These are phyloP conservation scores for Solanum phureja DNA, from an alignment of 257 asterid genomes.

Conservation along the genomic window DNA sequence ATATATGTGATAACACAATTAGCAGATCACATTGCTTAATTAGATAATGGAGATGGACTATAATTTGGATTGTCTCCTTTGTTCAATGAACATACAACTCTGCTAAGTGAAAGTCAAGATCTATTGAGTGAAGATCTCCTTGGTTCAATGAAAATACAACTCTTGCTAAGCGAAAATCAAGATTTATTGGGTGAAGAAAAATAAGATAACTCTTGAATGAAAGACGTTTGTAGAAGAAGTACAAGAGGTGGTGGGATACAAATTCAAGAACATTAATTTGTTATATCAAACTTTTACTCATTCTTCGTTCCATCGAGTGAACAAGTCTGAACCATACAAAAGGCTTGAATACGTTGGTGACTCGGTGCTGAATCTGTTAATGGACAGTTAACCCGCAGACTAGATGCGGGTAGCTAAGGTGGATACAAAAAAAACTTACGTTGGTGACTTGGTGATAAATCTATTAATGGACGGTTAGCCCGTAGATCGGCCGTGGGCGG, in stretches of 20 bases:
- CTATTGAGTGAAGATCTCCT: no score
- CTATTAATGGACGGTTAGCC: neutral
- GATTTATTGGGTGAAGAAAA: no score
- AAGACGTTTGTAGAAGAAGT: neutral
- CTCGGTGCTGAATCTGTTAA: slow-evolving; percentile 13
- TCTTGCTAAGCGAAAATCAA: no score
- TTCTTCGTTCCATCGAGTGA: neutral
- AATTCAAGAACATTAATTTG: slow-evolving; percentile 14
- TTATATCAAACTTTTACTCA: slow-evolving; percentile 33
- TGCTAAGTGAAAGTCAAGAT: no score
- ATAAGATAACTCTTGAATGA: no score
- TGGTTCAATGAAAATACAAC: no score
- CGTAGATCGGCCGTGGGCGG: neutral
- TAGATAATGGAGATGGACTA: no score
- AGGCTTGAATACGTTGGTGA: slow-evolving; percentile 44
- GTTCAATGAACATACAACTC: no score
- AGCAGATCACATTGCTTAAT: no score
- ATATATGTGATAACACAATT: no score
- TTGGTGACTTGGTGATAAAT: slow-evolving; percentile 34
- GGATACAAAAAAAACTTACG: slow-evolving; percentile 45
- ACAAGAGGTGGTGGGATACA: slow-evolving; percentile 18
- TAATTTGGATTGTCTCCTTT: no score
- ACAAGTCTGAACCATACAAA: slow-evolving; percentile 5
- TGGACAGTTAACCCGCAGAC: no score
- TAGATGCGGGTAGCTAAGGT: slow-evolving; percentile 20